Conservation (phyloP, 2,329 filamentous ascomycete genomes). For the Pseudopyrenochaeta lycopersici region DNA sequence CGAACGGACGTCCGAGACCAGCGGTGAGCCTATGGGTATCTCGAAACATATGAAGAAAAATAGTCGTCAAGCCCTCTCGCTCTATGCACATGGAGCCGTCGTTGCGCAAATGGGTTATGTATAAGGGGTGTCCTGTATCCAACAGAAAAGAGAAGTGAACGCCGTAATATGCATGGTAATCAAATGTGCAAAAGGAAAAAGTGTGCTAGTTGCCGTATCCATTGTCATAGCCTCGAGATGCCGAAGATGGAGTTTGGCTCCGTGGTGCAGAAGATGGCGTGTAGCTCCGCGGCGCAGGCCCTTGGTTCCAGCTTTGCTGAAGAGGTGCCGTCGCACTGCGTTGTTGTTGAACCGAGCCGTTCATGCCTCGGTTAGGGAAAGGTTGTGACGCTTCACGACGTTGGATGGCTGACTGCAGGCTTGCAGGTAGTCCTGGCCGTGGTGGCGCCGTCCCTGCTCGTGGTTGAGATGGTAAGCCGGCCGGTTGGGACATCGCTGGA, state of each 20-base stretch:
- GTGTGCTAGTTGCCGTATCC: constrained; percentile 22
- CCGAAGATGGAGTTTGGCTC: constrained; percentile 23
- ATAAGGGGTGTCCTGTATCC: constrained; percentile 18
- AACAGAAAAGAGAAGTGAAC: constrained; percentile 17
- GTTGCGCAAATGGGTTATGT: background rate
- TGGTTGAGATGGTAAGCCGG: constrained; percentile 29
- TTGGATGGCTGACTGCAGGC: constrained; percentile 48
- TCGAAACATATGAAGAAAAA: constrained; percentile 34
- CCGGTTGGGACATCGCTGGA: constrained; percentile 30
- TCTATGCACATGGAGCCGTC: background rate
- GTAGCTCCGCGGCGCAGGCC: constrained; percentile 26
- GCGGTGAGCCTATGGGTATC: constrained; percentile 42
- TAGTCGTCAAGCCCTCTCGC: constrained; percentile 9
- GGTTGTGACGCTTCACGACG: constrained; percentile 47
- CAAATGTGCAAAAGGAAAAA: background rate
- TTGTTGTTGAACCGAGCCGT: constrained; percentile 34
- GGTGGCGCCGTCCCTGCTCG: constrained; percentile 41
- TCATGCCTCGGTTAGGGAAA: constrained; percentile 38
- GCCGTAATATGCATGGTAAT: constrained; percentile 13
- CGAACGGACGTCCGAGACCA: constrained; percentile 47
- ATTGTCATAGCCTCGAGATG: constrained; percentile 27
- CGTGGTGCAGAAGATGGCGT: constrained; percentile 22
- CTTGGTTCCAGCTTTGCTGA: constrained; percentile 35
- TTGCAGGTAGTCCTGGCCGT: constrained; percentile 41
- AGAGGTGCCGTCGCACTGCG: constrained; percentile 47